phyloP scores from a whole-genome alignment of 225 moss, liverwort and hornwort genomes.

The Takakia lepidozioides region DNA sequence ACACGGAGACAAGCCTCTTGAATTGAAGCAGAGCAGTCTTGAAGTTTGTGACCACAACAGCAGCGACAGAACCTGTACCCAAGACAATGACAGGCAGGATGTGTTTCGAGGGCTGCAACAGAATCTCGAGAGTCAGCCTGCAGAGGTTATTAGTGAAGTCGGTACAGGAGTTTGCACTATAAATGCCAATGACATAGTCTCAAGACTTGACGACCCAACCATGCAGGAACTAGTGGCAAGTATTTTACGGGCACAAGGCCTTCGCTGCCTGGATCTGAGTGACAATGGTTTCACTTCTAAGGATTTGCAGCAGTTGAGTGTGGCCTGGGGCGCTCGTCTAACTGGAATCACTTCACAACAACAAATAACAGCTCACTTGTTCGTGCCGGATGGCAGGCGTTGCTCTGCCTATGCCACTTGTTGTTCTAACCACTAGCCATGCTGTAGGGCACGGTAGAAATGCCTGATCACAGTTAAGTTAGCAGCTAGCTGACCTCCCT shows the following conservation, averaged over 20 bases:
- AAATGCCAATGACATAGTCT: neutral
- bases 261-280: conserved; percentile 58
- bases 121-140: conserved; percentile 15
- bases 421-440: conserved; percentile 22
- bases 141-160: conserved; percentile 5
- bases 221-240: conserved; percentile 29
- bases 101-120: too few species aligned
- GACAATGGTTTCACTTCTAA: conserved; percentile 30
- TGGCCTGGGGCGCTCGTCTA: conserved; percentile 53
- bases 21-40: too few species aligned
- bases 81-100: too few species aligned
- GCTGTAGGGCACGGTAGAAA: too few species aligned
- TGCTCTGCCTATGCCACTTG: conserved; percentile 21
- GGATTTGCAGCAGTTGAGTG: conserved; percentile 30
- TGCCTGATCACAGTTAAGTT: too few species aligned
- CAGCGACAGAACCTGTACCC: too few species aligned
- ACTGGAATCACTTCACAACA: conserved; percentile 22
- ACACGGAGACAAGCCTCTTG: conserved; percentile 8
- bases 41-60: too few species aligned
- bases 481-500: too few species aligned
- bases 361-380: conserved; percentile 44
- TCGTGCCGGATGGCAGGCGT: conserved; percentile 36
- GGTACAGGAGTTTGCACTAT: neutral
- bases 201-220: neutral
- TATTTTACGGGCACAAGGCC: conserved; percentile 42